A percentile compares a stretch with the other conserved stretches of the same genome.
These are phyloP conservation scores for Trichoderma pleuroti DNA, from an alignment of 2,329 filamentous ascomycete species.

Conservation along the genomic window DNA sequence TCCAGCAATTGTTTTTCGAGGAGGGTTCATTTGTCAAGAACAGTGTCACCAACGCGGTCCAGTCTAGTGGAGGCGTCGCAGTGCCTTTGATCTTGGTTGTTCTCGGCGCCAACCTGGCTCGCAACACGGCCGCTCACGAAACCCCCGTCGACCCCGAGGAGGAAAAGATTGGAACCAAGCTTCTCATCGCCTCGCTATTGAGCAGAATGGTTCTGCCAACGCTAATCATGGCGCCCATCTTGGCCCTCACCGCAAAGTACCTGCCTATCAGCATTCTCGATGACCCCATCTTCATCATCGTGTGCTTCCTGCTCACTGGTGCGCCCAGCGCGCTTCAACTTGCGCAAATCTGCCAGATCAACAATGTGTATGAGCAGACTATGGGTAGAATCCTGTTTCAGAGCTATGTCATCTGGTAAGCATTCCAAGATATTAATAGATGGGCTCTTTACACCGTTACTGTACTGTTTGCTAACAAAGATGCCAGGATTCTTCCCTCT, in stretches of 20 bases:
- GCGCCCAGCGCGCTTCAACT: constrained; percentile 91
- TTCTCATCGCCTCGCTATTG: constrained; percentile 80
- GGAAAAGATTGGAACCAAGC: constrained; percentile 62
- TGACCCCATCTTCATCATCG: constrained; percentile 96
- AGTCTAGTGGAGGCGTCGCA: constrained; percentile 82
- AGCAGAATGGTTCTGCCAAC: constrained; percentile 92
- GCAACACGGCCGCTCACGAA: constrained; percentile 75
- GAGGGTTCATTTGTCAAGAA: constrained; percentile 88
- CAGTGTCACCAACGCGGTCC: constrained; percentile 83
- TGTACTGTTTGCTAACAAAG: constrained; percentile 28
- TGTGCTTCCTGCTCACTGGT: constrained; percentile 93
- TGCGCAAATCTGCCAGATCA: constrained; percentile 98
- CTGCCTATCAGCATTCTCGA: constrained; percentile 90
- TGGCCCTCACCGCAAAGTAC: constrained; percentile 85
- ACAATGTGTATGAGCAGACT: constrained; percentile 89
- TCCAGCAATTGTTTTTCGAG: constrained; percentile 84
- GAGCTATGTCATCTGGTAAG: constrained; percentile 80
- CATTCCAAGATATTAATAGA: constrained; percentile 22
- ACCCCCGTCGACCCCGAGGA: constrained; percentile 68
- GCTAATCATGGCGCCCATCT: constrained; percentile 83
- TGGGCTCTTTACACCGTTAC: neutral
- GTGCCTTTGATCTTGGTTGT: constrained; percentile 95
- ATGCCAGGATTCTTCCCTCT: constrained; percentile 78
- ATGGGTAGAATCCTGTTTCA: constrained; percentile 94
- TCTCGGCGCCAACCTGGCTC: constrained; percentile 87